Conservation (phyloP, 2,329 filamentous ascomycete genomes). For the Aureobasidium sp. region DNA sequence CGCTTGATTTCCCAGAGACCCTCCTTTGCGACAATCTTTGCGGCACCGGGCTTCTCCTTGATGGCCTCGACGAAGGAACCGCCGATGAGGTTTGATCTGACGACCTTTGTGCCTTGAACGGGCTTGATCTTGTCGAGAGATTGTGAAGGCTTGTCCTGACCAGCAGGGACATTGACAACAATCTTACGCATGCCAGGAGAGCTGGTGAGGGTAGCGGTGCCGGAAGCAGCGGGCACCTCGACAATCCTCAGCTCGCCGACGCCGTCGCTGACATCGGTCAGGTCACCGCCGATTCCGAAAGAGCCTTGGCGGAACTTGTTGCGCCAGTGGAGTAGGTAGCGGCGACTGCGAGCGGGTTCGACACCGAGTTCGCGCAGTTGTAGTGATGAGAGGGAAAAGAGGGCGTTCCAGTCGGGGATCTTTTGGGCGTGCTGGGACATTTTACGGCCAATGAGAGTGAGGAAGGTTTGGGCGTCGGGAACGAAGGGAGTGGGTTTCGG, state of each 20-base stretch:
- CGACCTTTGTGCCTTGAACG: conserved; percentile 58
- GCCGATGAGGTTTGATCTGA: conserved; percentile 58
- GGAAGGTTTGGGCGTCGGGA: conserved; percentile 75
- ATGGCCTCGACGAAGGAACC: conserved; percentile 66
- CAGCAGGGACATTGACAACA: conserved; percentile 50
- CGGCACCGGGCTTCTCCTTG: conserved; percentile 53
- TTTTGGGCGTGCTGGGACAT: conserved; percentile 76
- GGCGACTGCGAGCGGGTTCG: conserved; percentile 71
- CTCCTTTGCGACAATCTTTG: conserved; percentile 62
- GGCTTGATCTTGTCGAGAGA: conserved; percentile 38
- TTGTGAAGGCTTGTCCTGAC: conserved; percentile 41
- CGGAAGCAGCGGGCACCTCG: conserved; percentile 38
- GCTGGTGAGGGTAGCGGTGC: conserved; percentile 41
- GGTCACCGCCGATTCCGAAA: conserved; percentile 74
- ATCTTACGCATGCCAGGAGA: conserved; percentile 48
- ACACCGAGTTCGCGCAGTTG: conserved; percentile 78
- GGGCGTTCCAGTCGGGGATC: conserved; percentile 79
- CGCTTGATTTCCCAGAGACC: conserved; percentile 87
- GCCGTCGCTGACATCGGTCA: conserved; percentile 60
- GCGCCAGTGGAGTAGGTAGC: conserved; percentile 81
- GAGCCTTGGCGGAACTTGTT: conserved; percentile 71
- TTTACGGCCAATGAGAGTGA: conserved; percentile 81
- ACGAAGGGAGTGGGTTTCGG: conserved; percentile 76
- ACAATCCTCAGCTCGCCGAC: conserved; percentile 50
- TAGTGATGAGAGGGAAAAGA: conserved; percentile 70